phyloP scores from a whole-genome alignment of 306 rosid genomes.

The Castanospermum australe region DNA sequence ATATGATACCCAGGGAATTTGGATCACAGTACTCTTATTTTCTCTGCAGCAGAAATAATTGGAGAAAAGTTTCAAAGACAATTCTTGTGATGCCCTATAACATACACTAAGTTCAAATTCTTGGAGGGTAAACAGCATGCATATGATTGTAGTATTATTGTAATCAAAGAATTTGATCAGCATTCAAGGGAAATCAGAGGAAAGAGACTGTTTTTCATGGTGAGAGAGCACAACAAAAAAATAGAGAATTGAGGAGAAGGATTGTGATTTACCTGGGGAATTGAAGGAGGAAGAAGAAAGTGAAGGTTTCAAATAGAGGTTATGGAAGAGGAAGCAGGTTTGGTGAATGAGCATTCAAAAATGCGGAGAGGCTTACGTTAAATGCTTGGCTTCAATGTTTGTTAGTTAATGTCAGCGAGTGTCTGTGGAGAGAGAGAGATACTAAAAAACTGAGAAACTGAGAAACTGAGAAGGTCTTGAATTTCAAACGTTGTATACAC shows the following conservation, averaged over 20 bases:
- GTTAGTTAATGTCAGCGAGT: not conserved
- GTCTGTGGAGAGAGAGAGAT: not conserved
- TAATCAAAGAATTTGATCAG: not conserved
- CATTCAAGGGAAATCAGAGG: not conserved
- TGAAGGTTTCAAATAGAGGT: too few species aligned
- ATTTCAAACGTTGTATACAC: constrained; percentile 46
- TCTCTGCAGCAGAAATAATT: not conserved
- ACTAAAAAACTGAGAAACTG: not conserved
- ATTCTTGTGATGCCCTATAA: not conserved
- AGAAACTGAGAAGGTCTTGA: constrained; percentile 10
- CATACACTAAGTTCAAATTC: not conserved
- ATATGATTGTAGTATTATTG: not conserved
- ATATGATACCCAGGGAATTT: not conserved
- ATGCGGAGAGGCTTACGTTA: constrained; percentile 30
- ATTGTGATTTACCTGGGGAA: not conserved
- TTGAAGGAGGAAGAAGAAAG: too few species aligned
- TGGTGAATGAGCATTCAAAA: constrained; percentile 47
- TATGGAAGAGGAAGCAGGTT: too few species aligned
- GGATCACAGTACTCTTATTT: not conserved
- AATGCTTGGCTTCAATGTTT: constrained; percentile 45
- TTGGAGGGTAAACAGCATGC: not conserved
- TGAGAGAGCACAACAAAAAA: not conserved
- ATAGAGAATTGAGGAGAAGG: not conserved
- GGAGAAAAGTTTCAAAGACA: not conserved
- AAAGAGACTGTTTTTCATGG: too few species aligned